phyloP scores from a whole-genome alignment of 352 stramenopile genomes.

The Phytophthora nicotianae region DNA sequence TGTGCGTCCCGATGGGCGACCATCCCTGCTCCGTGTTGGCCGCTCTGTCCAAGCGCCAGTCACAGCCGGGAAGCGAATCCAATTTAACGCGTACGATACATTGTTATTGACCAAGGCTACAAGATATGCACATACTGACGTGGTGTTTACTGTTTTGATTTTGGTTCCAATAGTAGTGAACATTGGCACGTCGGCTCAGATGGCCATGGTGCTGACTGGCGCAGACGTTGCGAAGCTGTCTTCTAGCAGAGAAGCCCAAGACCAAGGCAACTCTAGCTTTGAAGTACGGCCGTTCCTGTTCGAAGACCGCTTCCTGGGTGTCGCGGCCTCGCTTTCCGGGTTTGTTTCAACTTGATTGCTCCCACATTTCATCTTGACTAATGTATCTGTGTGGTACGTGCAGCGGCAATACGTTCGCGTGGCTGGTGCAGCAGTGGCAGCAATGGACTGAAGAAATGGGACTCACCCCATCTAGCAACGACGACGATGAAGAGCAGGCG shows the following conservation, averaged over 20 bases:
- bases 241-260: conserved; percentile 1
- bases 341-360: conserved; percentile 25
- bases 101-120: conserved; percentile 1
- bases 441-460: conserved; percentile 61
- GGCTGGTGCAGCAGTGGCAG: conserved; percentile 64
- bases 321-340: conserved; percentile 81
- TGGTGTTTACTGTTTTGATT: conserved; percentile 1
- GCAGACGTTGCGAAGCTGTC: conserved; percentile 36
- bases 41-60: conserved; percentile 41
- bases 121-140: conserved; percentile 12
- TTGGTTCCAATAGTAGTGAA: conserved; percentile 64
- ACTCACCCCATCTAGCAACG: conserved; percentile 14
- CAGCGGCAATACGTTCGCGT: conserved; percentile 77
- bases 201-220: conserved; percentile 65
- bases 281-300: conserved; percentile 78
- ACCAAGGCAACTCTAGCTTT: conserved; percentile 45
- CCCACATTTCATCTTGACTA: background rate
- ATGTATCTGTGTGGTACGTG: conserved; percentile 1
- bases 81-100: conserved; percentile 52
- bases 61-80: conserved; percentile 21
- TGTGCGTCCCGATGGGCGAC: conserved; percentile 79
- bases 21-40: conserved; percentile 78
- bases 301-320: conserved; percentile 56
- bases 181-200: conserved; percentile 81
- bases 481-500: conserved; percentile 19